Base-by-base conservation (phyloP, 176 grass and related monocot species). In the Carex pumila region DNA sequence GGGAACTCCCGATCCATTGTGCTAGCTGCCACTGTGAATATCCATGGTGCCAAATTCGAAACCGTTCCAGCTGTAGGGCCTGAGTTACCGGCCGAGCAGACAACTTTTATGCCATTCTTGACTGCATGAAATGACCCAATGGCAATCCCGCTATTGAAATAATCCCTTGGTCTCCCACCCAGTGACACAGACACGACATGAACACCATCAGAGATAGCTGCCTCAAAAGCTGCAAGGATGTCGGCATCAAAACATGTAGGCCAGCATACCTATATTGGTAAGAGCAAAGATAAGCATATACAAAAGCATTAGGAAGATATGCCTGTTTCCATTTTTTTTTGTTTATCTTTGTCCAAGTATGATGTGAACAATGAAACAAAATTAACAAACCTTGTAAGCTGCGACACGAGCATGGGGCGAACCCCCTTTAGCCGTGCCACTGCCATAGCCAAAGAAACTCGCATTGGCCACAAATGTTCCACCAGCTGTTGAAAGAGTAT, bases 401-500 rank as follows among this genome's bases (percentile, higher is more conserved):
- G 88, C 91, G 1, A 96, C 93, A 81, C 91, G 85, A 12, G 91
- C 91, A 0, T 73, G 85, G 0, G 93, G 94, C 37, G 93, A 85
- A 12, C 93, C 93, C 29, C 94, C 91, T 14, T 88, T 84, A 9
- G 94, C 91, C 43, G 87, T 91, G 62, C 94, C 94, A 1, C 3
- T 31, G 57, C 89, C 94, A 74, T 87, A 88, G 15, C 89, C 89
- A 50, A 83, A 87, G 21, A 81, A 66, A 5, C 1, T 1, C 1
- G 87, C 94, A 66, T 86, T 88, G 30, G 68, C 83, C 22, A 90
- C 94, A 0, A 90, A 69, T 0, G 56, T 12, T 5, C 94, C 94
- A 0, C 83, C 94, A 13, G 89, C 94, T 2, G 94, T 97, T 1
- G 94, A 78, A 37, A 97, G 91, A 82, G 91, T 97, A 84, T 93